Percentiles rank a stretch among this genome's conserved stretches.
phyloP scores from a whole-genome alignment of 2,329 filamentous ascomycete genomes.

The Aspergillus ochraceoroseus region DNA sequence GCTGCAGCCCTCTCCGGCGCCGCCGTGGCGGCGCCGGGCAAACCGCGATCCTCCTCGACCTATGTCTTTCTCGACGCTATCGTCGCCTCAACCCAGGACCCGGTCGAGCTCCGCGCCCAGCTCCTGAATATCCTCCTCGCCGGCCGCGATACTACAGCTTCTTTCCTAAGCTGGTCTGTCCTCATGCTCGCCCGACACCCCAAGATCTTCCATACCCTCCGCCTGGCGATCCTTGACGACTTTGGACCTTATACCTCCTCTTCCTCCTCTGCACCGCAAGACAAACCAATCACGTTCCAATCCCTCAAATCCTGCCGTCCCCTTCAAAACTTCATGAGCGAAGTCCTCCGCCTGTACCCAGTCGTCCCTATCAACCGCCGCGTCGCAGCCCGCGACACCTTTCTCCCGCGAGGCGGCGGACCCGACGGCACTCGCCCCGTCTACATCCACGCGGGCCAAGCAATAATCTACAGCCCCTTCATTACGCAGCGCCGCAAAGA shows the following conservation, averaged over 20 bases:
- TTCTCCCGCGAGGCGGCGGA: slow-evolving; percentile 54
- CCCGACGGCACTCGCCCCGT: slow-evolving; percentile 57
- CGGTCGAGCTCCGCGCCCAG: slow-evolving; percentile 46
- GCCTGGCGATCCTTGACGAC: slow-evolving; percentile 15
- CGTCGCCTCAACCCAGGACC: slow-evolving; percentile 45
- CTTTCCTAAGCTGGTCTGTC: slow-evolving; percentile 40
- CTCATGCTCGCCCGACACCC: slow-evolving; percentile 24
- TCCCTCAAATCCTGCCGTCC: slow-evolving; percentile 41
- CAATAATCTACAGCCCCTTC: slow-evolving; percentile 63
- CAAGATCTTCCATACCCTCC: slow-evolving; percentile 16
- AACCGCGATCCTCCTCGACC: slow-evolving; percentile 19
- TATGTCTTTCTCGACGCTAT: slow-evolving; percentile 51
- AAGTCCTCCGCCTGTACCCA: slow-evolving; percentile 45
- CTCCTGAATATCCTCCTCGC: slow-evolving; percentile 51
- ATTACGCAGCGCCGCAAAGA: slow-evolving; percentile 66
- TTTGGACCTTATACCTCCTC: slow-evolving; percentile 20
- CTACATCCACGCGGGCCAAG: slow-evolving; percentile 61
- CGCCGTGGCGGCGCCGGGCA: slow-evolving; percentile 24
- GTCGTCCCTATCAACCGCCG: slow-evolving; percentile 46
- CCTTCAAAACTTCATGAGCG: slow-evolving; percentile 38
- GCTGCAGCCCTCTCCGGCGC: slow-evolving; percentile 23
- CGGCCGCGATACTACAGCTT: slow-evolving; percentile 52
- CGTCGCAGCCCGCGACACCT: slow-evolving; percentile 40
- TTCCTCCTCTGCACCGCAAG: slow-evolving; percentile 9
- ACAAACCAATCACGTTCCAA: slow-evolving; percentile 37